Evolutionary conservation across 140 eudicot genomes (phyloP), one percentile per base, ranked within the genome.

Genomic region (Senecio squalidus): DNA sequence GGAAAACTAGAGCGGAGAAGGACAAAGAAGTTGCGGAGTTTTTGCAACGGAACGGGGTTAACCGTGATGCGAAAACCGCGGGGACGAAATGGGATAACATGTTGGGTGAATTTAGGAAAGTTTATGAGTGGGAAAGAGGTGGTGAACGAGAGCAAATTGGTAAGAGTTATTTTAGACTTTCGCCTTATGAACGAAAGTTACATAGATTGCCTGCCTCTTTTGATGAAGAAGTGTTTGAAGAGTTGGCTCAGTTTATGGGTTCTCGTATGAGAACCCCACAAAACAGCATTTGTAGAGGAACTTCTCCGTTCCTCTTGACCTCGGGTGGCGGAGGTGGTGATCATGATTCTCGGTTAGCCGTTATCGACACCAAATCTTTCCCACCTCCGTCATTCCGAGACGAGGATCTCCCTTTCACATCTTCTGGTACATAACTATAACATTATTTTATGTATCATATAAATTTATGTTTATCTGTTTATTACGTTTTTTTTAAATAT

Each of bases 21-120:
- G 95, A 87, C 18, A 52, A 57, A 34, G 89, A 87, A 60, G 95
- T 87, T 4, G 84, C 95, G 0, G 94, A 83, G 43, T 87, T 62
- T 58, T 39, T 87, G 28, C 78, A 67, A 40, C 49, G 76, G 23
- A 82, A 87, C 46, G 95, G 95, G 0, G 88, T 87, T 6, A 80
- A 69, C n/a, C 73, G 95, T 10, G 95, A 87, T 39, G 93, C 95
- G 0, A 87, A 87, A 48, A 84, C 88, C 0, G 94, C 95, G 0
- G 94, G 95, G 1, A 87, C 95, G 0, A 87, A 87, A 48, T 87
- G 95, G 95, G 95, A 87, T 16, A 87, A 87, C 56, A 83, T 87
- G 95, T 78, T 87, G 77, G 95, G 95, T 3, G 95, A 87, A 43
- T 87, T 80, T 34, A 52, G 95, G 43, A 87, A 80, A 56, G 94